Evolutionary conservation across 1,284 basidiomycete genomes (phyloP), one percentile per base, ranked within the genome.

Genomic region (Heimioporus retisporus): DNA sequence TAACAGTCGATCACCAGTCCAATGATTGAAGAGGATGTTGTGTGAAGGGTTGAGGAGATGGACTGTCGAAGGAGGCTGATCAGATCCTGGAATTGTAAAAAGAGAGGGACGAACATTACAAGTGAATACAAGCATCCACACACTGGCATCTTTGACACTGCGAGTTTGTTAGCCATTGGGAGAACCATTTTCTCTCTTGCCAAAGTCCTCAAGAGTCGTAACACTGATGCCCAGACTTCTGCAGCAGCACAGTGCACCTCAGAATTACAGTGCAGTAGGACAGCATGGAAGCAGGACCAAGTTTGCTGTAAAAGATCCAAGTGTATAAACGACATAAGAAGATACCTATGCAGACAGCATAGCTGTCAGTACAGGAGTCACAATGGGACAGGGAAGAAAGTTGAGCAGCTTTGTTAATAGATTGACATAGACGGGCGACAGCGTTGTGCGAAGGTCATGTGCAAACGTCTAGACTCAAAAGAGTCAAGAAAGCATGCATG

Each of bases 1-100:
- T 92, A 84, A 66, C 81, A 84, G 6, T 80, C 75, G 14, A 94
- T 69, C 1, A 96, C 80, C 1, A 87, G 84, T 1, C 78, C 71
- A 42, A 95, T 81, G 56, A 96, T 83, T 2, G 89, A 88, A 4
- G 89, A 73, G 0, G 93, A 88, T 53, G 89, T 86, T 0, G 94
- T 95, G 75, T 96, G 95, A 40, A 97, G 81, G 5, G 92, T 92
- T 77, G 91, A 89, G 8, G 92, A 90, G 60, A 93, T 86, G 64
- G 91, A 89, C 92, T 94, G 13, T 28, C 6, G 59, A 4, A 3
- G 2, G 25, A 43, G 23, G 23, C 57, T 6, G 55, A 62, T 70
- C 55, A 68, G 66, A 64, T 15, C 58, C 43, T 14, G 23, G 16
- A 58, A 59, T 13, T 2, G 44, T 56, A 54, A 54, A 60, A 63